phyloP scores from a whole-genome alignment of 2,329 filamentous ascomycete species.

The Cytospora piceicola region DNA sequence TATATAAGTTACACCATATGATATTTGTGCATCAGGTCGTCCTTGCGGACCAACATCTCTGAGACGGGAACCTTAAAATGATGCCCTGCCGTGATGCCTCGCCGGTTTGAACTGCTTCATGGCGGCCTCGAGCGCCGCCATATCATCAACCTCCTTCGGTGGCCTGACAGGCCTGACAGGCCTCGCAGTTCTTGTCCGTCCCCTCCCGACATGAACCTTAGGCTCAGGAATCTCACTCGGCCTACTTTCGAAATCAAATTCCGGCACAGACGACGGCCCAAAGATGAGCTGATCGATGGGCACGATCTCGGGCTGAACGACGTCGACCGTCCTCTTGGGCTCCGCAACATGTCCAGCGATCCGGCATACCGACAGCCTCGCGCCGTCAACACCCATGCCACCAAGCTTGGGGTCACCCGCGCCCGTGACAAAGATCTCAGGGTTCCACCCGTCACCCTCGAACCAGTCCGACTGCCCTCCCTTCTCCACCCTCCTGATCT shows the following conservation, averaged over 20 bases:
- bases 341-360: constrained; percentile 40
- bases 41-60: not conserved
- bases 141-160: constrained; percentile 7
- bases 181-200: constrained; percentile 4
- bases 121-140: constrained; percentile 23
- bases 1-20: not conserved
- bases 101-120: constrained; percentile 10
- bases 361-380: constrained; percentile 40
- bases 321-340: constrained; percentile 23
- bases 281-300: constrained; percentile 41
- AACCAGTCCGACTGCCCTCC: constrained; percentile 34
- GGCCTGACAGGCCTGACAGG: constrained; percentile 1
- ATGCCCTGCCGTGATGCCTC: constrained; percentile 21
- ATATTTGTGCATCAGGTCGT: not conserved
- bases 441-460: constrained; percentile 40
- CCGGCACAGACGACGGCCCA: constrained; percentile 28
- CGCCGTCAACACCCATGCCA: constrained; percentile 40
- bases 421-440: constrained; percentile 41
- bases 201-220: constrained; percentile 6
- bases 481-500: constrained; percentile 36
- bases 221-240: constrained; percentile 30
- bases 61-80: constrained; percentile 11
- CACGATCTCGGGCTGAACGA: constrained; percentile 35
- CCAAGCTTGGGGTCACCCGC: constrained; percentile 40
- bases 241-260: not conserved